Evolutionary conservation across 805 yeast species (phyloP).

Genomic region (Starmerella floricola): DNA sequence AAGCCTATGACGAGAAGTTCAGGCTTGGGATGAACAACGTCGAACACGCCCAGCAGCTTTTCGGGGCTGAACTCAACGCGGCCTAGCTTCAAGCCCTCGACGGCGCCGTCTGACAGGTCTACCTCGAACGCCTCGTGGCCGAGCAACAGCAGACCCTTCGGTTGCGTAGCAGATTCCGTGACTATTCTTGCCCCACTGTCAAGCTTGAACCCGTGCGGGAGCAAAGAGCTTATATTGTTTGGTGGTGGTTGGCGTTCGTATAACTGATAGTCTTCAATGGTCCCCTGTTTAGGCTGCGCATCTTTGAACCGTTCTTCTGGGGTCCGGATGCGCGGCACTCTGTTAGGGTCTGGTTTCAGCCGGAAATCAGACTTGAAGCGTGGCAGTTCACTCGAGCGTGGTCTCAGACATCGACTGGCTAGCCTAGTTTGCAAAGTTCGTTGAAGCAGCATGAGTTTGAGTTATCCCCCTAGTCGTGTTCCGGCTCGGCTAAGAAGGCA

Average conservation of each 20-base stretch:
- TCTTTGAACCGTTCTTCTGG: slow-evolving; percentile 20
- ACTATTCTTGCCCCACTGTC: slow-evolving; percentile 36
- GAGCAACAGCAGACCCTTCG: slow-evolving; percentile 25
- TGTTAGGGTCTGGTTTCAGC: slow-evolving; percentile 22
- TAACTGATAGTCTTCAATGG: slow-evolving; percentile 33
- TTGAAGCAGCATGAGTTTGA: not conserved
- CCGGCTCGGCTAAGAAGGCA: too few species aligned
- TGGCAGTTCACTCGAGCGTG: too few species aligned
- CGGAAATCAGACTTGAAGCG: slow-evolving; percentile 14
- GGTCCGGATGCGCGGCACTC: slow-evolving; percentile 20
- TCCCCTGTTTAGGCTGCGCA: slow-evolving; percentile 22
- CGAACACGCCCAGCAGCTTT: slow-evolving; percentile 37
- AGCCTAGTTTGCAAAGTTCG: not conserved
- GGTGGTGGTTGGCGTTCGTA: slow-evolving; percentile 36
- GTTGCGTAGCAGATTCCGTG: slow-evolving; percentile 24
- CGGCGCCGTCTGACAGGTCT: slow-evolving; percentile 31
- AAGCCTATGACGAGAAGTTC: slow-evolving; percentile 62
- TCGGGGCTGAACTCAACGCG: slow-evolving; percentile 41
- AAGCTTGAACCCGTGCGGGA: slow-evolving; percentile 47
- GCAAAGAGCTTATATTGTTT: slow-evolving; percentile 41
- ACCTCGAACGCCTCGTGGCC: slow-evolving; percentile 50
- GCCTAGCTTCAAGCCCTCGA: slow-evolving; percentile 40
- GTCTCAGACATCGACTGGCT: not conserved
- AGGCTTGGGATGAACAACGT: slow-evolving; percentile 59
- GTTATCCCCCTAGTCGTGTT: too few species aligned